phyloP scores from a whole-genome alignment of 2,329 filamentous ascomycete species.

The Neonectria punicea region DNA sequence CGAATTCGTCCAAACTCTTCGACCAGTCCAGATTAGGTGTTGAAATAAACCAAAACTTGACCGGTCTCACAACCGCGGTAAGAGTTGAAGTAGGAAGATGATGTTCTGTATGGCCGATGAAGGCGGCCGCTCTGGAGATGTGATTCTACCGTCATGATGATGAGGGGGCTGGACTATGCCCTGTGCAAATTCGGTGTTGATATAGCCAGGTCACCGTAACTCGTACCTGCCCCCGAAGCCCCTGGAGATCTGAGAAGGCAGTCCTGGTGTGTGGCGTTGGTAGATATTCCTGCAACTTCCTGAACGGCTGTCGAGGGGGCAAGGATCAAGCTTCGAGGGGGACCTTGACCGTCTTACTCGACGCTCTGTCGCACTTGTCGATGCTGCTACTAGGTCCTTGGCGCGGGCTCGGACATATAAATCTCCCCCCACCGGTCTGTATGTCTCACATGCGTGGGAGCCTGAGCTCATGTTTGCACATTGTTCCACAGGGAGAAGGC shows the following conservation, averaged over 20 bases:
- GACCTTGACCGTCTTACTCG: not conserved
- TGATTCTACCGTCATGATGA: not conserved
- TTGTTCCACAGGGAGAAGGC: not conserved
- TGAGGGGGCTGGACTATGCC: not conserved
- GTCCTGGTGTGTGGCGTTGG: not conserved
- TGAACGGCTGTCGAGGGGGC: not conserved
- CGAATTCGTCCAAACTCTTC: slow-evolving; percentile 28
- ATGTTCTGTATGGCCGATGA: not conserved
- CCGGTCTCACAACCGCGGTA: not conserved
- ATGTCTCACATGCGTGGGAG: not conserved
- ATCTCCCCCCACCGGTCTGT: not conserved
- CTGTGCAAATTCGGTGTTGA: not conserved
- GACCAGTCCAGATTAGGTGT: slow-evolving; percentile 12
- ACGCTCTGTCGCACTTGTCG: not conserved
- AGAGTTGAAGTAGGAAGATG: not conserved
- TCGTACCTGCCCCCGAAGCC: not conserved
- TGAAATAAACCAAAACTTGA: not conserved
- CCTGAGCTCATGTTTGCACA: not conserved
- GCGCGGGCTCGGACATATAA: not conserved
- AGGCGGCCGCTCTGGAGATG: not conserved
- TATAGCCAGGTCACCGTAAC: not conserved
- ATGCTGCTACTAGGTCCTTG: not conserved
- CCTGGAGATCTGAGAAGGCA: not conserved
- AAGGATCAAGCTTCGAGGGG: not conserved
- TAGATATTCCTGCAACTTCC: not conserved